Percentiles rank a stretch among this genome's conserved stretches.
phyloP scores from a whole-genome alignment of 1,284 basidiomycete species.

The Lentinula novae-zelandiae region DNA sequence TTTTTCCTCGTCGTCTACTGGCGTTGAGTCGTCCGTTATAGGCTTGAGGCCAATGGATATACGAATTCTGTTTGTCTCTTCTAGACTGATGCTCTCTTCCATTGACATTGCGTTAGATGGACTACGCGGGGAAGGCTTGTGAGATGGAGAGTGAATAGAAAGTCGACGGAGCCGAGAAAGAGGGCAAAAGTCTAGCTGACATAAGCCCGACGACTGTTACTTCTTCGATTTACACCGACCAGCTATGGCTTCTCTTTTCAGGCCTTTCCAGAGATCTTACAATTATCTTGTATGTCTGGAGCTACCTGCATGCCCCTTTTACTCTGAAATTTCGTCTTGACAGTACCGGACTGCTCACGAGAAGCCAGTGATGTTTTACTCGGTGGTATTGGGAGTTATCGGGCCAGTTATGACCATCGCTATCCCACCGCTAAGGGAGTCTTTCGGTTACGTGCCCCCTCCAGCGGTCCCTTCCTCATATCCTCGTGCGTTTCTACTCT shows the following conservation, averaged over 20 bases:
- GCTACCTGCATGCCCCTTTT: neutral
- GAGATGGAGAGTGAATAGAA: neutral
- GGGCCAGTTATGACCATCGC: constrained; percentile 77
- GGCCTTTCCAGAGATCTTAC: constrained; percentile 12
- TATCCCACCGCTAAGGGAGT: constrained; percentile 77
- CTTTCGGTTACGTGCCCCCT: constrained; percentile 70
- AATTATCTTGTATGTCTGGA: constrained; percentile 10
- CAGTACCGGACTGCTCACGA: constrained; percentile 77
- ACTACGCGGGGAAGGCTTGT: neutral
- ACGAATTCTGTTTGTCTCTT: constrained; percentile 98
- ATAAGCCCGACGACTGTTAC: neutral
- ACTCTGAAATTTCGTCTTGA: constrained; percentile 33
- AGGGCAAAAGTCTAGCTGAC: neutral
- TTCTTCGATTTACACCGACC: neutral
- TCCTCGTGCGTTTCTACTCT: constrained; percentile 61
- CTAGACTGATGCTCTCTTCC: constrained; percentile 89
- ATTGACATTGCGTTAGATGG: constrained; percentile 48
- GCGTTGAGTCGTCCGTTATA: constrained; percentile 72
- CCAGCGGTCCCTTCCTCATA: constrained; percentile 82
- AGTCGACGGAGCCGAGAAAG: neutral
- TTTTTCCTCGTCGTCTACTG: constrained; percentile 68
- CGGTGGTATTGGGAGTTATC: constrained; percentile 69
- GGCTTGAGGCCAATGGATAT: constrained; percentile 93
- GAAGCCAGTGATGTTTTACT: constrained; percentile 90
- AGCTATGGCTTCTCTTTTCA: constrained; percentile 13